These are phyloP conservation scores for Schrenkiella parvula DNA, from an alignment of 345 rosid species.

Conservation along the genomic window DNA sequence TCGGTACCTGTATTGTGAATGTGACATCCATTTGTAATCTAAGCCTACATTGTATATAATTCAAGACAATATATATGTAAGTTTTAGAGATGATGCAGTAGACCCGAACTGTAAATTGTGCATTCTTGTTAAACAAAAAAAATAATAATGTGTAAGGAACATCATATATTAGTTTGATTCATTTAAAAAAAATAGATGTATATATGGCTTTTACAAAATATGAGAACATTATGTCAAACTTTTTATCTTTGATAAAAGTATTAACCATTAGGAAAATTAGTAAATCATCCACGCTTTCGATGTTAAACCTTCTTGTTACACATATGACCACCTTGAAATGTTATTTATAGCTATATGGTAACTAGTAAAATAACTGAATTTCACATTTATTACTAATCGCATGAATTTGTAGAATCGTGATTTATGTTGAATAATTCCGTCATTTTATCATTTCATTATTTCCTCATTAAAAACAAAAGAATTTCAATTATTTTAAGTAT, in stretches of 20 bases:
- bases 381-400: background rate
- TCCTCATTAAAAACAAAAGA: background rate
- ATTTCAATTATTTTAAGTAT: background rate
- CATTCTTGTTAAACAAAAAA: background rate
- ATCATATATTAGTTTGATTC: background rate
- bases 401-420: background rate
- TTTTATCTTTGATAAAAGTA: background rate
- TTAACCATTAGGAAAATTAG: too few species aligned
- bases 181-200: background rate
- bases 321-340: background rate
- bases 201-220: background rate
- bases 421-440: background rate
- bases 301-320: background rate
- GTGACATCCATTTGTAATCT: constrained; percentile 25
- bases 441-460: background rate
- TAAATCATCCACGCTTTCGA: background rate
- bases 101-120: background rate
- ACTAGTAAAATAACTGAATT: background rate
- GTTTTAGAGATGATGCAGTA: background rate
- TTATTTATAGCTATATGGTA: background rate
- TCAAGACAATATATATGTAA: background rate
- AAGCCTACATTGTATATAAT: background rate
- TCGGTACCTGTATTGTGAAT: constrained; percentile 22
- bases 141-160: background rate
- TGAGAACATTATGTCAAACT: background rate